Percentiles rank a stretch among this genome's conserved stretches.
Evolutionary conservation across 2,329 filamentous ascomycete genomes (phyloP).

Genomic region (Elsinoe perseae): DNA sequence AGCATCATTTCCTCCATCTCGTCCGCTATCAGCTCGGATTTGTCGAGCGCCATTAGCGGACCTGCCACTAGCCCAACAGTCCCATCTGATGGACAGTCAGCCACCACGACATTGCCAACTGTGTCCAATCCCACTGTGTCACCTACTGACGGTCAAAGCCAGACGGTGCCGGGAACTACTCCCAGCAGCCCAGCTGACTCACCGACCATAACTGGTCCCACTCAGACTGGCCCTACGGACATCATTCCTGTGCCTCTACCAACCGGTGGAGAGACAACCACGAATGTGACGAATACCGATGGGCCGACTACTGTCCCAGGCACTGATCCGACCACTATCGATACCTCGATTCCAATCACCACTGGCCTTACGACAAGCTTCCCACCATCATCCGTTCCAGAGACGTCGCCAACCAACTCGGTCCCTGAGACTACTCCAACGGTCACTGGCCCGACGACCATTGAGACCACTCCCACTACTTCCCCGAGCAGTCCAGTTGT

Average conservation of each 20-base stretch:
- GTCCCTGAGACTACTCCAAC: conserved; percentile 7
- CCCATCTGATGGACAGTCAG: neutral
- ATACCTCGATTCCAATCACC: conserved; percentile 12
- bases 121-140: neutral
- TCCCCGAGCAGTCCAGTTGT: conserved; percentile 17
- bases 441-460: conserved; percentile 22
- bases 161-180: neutral
- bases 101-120: conserved; percentile 2
- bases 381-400: conserved; percentile 3
- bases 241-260: conserved; percentile 2
- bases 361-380: conserved; percentile 10
- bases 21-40: neutral
- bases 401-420: conserved; percentile 19
- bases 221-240: conserved; percentile 3
- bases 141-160: neutral
- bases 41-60: neutral
- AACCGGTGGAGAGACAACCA: neutral
- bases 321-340: conserved; percentile 12
- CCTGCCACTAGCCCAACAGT: neutral
- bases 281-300: conserved; percentile 12
- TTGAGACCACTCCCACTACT: conserved; percentile 11
- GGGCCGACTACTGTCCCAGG: conserved; percentile 15
- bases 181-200: conserved; percentile 10
- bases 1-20: conserved; percentile 9
- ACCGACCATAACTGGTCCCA: neutral